These are phyloP conservation scores for Chlamydomonas sp. DNA, from an alignment of 139 green algal genomes.

Conservation along the genomic window DNA sequence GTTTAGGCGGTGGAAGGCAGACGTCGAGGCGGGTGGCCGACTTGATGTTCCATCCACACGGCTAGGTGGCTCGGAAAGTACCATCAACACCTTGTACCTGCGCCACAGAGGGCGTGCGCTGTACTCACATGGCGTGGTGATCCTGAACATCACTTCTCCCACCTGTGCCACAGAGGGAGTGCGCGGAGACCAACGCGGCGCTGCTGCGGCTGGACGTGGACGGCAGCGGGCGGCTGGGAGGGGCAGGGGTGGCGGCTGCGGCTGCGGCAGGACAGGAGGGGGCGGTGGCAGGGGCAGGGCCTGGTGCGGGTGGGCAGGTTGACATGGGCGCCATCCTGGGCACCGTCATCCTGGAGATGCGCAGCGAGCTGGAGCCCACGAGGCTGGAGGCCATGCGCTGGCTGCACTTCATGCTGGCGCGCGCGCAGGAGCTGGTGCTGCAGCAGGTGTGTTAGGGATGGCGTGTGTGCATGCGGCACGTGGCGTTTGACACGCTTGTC, in stretches of 20 bases:
- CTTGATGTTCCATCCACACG: too few relatives aligned
- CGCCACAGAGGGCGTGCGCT: too few relatives aligned
- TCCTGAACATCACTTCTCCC: constrained; percentile 79
- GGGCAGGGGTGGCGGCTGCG: constrained; percentile 24
- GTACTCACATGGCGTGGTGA: constrained; percentile 71
- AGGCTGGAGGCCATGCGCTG: constrained; percentile 89
- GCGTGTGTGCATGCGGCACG: too few relatives aligned
- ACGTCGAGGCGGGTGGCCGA: too few relatives aligned
- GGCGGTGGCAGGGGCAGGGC: constrained; percentile 3
- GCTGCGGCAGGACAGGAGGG: constrained; percentile 53
- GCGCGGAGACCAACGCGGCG: constrained; percentile 49
- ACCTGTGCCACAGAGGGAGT: constrained; percentile 51
- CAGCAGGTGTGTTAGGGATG: constrained; percentile 44
- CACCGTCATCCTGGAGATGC: constrained; percentile 63
- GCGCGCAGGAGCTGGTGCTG: constrained; percentile 54
- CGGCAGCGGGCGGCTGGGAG: neutral
- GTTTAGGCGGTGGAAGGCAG: too few relatives aligned
- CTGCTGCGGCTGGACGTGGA: constrained; percentile 48
- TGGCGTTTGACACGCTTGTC: neutral
- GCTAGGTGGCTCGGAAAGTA: too few relatives aligned
- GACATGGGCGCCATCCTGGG: constrained; percentile 68
- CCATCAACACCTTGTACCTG: too few relatives aligned
- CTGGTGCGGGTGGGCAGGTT: neutral
- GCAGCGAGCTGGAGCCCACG: constrained; percentile 71
- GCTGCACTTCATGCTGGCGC: constrained; percentile 58